Evolutionary conservation across 352 stramenopile genomes (phyloP).

Genomic region (Phytophthora capsici): DNA sequence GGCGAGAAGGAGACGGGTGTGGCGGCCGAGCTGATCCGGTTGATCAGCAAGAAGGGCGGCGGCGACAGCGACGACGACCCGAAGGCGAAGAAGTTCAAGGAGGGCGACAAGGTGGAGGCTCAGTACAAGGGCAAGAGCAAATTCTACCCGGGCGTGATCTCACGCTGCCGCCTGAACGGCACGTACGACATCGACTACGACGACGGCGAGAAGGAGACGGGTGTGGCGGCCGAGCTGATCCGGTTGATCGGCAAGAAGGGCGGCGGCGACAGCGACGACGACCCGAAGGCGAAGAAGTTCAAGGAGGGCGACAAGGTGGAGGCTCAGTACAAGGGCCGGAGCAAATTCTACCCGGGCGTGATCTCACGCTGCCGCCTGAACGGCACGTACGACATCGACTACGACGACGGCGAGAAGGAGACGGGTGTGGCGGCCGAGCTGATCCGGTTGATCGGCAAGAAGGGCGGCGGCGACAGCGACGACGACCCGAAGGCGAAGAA

Average conservation of each 20-base stretch:
- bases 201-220: slow-evolving; percentile 23
- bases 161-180: slow-evolving; percentile 19
- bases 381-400: slow-evolving; percentile 26
- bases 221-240: slow-evolving; percentile 23
- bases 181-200: slow-evolving; percentile 28
- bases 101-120: slow-evolving; percentile 23
- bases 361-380: slow-evolving; percentile 22
- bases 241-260: slow-evolving; percentile 12
- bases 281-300: slow-evolving; percentile 21
- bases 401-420: slow-evolving; percentile 24
- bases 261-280: slow-evolving; percentile 18
- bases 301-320: slow-evolving; percentile 24
- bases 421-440: slow-evolving; percentile 21
- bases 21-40: slow-evolving; percentile 21
- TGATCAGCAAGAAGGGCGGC: slow-evolving; percentile 9
- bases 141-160: slow-evolving; percentile 23
- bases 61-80: slow-evolving; percentile 18
- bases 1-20: slow-evolving; percentile 26
- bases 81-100: slow-evolving; percentile 24
- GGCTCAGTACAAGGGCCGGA: slow-evolving; percentile 25
- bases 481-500: slow-evolving; percentile 21
- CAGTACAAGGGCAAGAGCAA: slow-evolving; percentile 27
- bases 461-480: slow-evolving; percentile 17
- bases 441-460: slow-evolving; percentile 16
- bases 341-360: slow-evolving; percentile 21